These are phyloP conservation scores for Serpula lacrymans DNA, from an alignment of 768 basidiomycete species.

Conservation along the genomic window DNA sequence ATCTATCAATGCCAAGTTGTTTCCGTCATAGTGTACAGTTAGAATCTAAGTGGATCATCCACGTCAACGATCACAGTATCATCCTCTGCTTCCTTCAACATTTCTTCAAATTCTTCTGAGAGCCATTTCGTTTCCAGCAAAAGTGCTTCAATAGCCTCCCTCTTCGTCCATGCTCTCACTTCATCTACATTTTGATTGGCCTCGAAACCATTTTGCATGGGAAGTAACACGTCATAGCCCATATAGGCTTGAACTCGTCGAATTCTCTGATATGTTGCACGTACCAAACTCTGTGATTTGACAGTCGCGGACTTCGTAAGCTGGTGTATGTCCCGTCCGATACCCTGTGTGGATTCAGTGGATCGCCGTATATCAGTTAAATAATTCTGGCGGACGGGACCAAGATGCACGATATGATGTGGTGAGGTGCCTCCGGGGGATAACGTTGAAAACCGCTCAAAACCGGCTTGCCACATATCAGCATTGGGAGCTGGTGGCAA, in stretches of 20 bases:
- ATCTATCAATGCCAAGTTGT: too few species aligned
- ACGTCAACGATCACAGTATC: slow-evolving; percentile 9
- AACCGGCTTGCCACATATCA: slow-evolving; percentile 36
- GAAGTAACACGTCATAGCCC: slow-evolving; percentile 60
- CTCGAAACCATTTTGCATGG: slow-evolving; percentile 31
- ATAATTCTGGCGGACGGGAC: slow-evolving; percentile 39
- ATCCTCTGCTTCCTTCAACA: slow-evolving; percentile 20
- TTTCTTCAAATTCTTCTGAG: slow-evolving; percentile 55
- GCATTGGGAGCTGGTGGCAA: slow-evolving; percentile 21
- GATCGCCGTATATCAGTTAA: slow-evolving; percentile 3
- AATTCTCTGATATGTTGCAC: slow-evolving; percentile 57
- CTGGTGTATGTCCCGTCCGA: slow-evolving; percentile 6
- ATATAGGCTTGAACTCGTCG: slow-evolving; percentile 58
- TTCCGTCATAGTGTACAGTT: too few species aligned
- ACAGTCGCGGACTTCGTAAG: slow-evolving; percentile 39
- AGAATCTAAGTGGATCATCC: too few species aligned
- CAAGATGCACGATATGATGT: slow-evolving; percentile 60
- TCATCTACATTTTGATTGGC: slow-evolving; percentile 27
- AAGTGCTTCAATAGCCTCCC: slow-evolving; percentile 50
- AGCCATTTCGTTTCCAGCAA: slow-evolving; percentile 53
- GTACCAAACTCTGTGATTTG: slow-evolving; percentile 48
- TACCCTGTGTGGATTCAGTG: slow-evolving; percentile 1
- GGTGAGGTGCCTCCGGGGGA: slow-evolving; percentile 33
- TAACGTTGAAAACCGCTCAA: slow-evolving; percentile 36
- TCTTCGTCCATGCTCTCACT: slow-evolving; percentile 48